phyloP scores from a whole-genome alignment of 2,329 filamentous ascomycete species.

The Fusarium duplospermum region DNA sequence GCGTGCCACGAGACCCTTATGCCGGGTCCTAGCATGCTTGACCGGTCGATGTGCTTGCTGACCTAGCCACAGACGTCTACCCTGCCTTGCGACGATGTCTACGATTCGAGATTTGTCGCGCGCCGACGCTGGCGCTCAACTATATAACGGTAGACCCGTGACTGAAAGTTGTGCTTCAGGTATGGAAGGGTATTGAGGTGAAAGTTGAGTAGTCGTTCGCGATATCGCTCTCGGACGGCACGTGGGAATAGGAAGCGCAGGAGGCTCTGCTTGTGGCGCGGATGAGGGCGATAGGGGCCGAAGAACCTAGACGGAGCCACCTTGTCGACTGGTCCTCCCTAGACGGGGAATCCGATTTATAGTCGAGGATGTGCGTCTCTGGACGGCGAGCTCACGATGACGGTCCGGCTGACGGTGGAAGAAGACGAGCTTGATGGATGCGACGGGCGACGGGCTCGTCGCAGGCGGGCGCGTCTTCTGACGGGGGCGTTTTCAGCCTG shows the following conservation, averaged over 20 bases:
- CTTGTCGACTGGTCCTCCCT: slow-evolving; percentile 43
- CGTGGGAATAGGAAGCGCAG: slow-evolving; percentile 77
- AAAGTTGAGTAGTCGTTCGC: slow-evolving; percentile 75
- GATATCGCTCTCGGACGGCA: slow-evolving; percentile 69
- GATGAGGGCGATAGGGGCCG: slow-evolving; percentile 49
- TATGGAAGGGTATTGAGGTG: slow-evolving; percentile 80
- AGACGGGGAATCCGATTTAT: slow-evolving; percentile 12
- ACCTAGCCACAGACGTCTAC: slow-evolving; percentile 60
- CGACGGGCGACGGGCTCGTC: slow-evolving; percentile 10
- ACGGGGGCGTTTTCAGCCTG: slow-evolving; percentile 38
- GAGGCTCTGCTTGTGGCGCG: slow-evolving; percentile 60
- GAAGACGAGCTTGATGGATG: slow-evolving; percentile 1
- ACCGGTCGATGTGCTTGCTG: slow-evolving; percentile 42
- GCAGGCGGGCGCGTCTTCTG: slow-evolving; percentile 49
- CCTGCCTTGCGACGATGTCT: slow-evolving; percentile 55
- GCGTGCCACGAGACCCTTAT: slow-evolving; percentile 44
- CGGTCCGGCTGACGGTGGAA: slow-evolving; percentile 24
- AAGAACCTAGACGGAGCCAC: slow-evolving; percentile 60
- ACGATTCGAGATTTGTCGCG: slow-evolving; percentile 59
- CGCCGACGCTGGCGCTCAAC: slow-evolving; percentile 71
- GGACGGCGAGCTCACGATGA: slow-evolving; percentile 15
- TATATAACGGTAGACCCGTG: slow-evolving; percentile 80
- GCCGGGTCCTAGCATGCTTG: slow-evolving; percentile 50
- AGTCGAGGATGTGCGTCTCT: not conserved
- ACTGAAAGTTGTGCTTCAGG: slow-evolving; percentile 78